Evolutionary conservation across 148 eudicot genomes (phyloP), one percentile per base, ranked within the genome.

Genomic region (Euryodendron excelsum): DNA sequence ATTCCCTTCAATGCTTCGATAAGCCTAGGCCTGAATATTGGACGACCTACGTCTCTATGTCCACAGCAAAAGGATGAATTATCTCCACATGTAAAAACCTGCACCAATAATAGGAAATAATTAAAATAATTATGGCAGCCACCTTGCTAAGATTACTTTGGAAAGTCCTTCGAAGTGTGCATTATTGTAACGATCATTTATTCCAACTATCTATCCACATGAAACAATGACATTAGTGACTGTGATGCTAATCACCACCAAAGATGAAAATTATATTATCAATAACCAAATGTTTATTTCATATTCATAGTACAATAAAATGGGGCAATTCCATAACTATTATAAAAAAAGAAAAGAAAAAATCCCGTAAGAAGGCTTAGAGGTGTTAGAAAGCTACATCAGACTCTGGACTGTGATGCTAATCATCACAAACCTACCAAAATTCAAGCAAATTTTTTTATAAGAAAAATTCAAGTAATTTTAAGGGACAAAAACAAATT

Each of bases 71-170:
- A 91, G 21, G 92, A 89, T 77, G 99, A 93, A 87, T 93, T 96
- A 78, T 93, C 99, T 80, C 99, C 99, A 72, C 94, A 93, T 6
- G 99, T 93, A 85, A 90, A 96, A 44, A 93, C 99, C 99, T 96
- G 86, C 30, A 88, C 17, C 39, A 28, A 72, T 27, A 67, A 82
- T 4, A 25, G 31, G 58, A 15, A 44, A 41, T 55, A 34, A 21
- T 21, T n/a, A n/a, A 11, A 61, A 7, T 4, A 10, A 53, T 12
- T 23, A 72, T 13, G 50, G 31, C 23, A 59, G 65, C 65, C 53
- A 48, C 47, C 47, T 53, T 25, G 13, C 34, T 0, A 61, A 28
- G 18, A 31, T n/a, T n/a, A n/a, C 14, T 21, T 65, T 33, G 20
- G 15, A 33, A n/a, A 50, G 52, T 11, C 18, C 15, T 36, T 31